Conservation (phyloP, 2,329 filamentous ascomycete species). For the Calonectria leucothoes region DNA sequence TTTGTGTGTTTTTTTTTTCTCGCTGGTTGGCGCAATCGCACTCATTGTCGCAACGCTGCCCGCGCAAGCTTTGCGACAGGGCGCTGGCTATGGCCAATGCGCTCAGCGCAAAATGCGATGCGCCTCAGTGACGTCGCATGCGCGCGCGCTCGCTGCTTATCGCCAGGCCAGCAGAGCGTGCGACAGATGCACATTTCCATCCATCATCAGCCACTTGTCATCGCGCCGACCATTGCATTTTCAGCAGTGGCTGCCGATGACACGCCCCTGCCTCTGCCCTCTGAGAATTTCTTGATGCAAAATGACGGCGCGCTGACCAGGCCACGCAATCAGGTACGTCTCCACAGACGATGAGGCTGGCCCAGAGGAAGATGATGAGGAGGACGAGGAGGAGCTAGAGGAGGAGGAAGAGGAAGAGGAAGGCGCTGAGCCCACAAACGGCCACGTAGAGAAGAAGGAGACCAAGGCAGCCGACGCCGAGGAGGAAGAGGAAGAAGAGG, state of each 20-base stretch:
- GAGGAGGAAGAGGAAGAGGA: constrained; percentile 45
- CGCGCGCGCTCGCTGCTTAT: constrained; percentile 13
- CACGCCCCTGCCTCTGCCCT: neutral
- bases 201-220: neutral
- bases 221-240: neutral
- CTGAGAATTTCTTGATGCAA: neutral
- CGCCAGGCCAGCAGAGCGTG: neutral
- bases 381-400: constrained; percentile 49
- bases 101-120: constrained; percentile 25
- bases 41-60: constrained; percentile 15
- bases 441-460: constrained; percentile 35
- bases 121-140: constrained; percentile 34
- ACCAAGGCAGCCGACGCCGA: constrained; percentile 45
- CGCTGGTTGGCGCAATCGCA: constrained; percentile 25
- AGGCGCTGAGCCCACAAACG: constrained; percentile 42
- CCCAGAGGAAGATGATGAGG: constrained; percentile 47
- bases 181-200: neutral
- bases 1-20: constrained; percentile 18
- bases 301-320: constrained; percentile 29
- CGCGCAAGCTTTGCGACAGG: constrained; percentile 26
- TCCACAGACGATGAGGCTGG: constrained; percentile 53
- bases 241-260: neutral
- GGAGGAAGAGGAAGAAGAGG: constrained; percentile 48
- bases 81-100: constrained; percentile 28
- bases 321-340: constrained; percentile 45